Evolutionary conservation across 371 early-diverging fungal species (phyloP).

Genomic region (Rhizomucor miehei): DNA sequence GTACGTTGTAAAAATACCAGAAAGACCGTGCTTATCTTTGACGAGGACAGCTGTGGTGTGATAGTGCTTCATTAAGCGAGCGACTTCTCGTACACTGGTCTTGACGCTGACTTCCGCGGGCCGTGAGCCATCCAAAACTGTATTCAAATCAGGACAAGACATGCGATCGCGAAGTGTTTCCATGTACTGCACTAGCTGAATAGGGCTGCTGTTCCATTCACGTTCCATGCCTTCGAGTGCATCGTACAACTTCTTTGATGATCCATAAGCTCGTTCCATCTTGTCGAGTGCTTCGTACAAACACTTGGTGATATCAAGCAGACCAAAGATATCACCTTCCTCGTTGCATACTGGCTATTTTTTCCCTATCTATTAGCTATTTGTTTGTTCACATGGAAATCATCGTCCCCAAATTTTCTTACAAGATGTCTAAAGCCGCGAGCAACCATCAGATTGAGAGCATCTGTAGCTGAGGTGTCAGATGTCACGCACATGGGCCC

Average conservation of each 20-base stretch:
- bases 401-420: slow-evolving; percentile 4
- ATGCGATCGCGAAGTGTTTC: slow-evolving; percentile 73
- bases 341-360: slow-evolving; percentile 65
- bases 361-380: neutral
- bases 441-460: slow-evolving; percentile 90
- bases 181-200: slow-evolving; percentile 65
- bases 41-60: slow-evolving; percentile 92
- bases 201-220: slow-evolving; percentile 49
- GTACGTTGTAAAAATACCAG: slow-evolving; percentile 86
- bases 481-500: slow-evolving; percentile 84
- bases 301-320: slow-evolving; percentile 93
- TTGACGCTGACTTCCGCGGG: slow-evolving; percentile 77
- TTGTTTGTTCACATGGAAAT: neutral
- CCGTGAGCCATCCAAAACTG: slow-evolving; percentile 70
- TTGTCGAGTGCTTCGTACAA: slow-evolving; percentile 90
- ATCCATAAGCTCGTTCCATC: slow-evolving; percentile 86
- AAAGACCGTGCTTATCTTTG: slow-evolving; percentile 76
- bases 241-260: slow-evolving; percentile 75
- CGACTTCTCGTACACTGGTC: slow-evolving; percentile 88
- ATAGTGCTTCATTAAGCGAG: slow-evolving; percentile 80
- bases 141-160: slow-evolving; percentile 84
- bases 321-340: slow-evolving; percentile 85
- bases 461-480: slow-evolving; percentile 87
- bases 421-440: slow-evolving; percentile 92
- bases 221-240: slow-evolving; percentile 90